Evolutionary conservation across 768 basidiomycete genomes (phyloP), one percentile per base, ranked within the genome.

Genomic region (Leccinum disarticulatum): DNA sequence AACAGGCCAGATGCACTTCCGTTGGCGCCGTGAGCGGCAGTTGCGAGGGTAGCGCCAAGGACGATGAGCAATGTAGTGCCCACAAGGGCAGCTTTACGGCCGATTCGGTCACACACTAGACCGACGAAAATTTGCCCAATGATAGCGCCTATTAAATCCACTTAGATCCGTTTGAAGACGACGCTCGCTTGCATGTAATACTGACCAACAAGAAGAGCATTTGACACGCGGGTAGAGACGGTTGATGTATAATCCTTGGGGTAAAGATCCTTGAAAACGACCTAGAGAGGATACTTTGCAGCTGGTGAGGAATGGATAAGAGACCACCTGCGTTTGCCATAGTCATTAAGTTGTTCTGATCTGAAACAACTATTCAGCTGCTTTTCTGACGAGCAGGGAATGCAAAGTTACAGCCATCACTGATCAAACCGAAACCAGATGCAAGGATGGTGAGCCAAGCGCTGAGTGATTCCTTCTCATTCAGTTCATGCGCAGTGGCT

Each of bases 21-120:
- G 27, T 81, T 70, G 1, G 80, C 78, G 5, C 86, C 88, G 66
- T 86, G 83, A 15, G 90, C 86, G 6, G 84, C 87, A 5, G 89
- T 89, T 8, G 80, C 83, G 25, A 91, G 77, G 25, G 79, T 86
- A 17, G 86, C 84, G 25, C 90, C 90, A 49, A 89, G 52, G 55
- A 90, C 85, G 60, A 91, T 91, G 38, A 87, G 72, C 35, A 83
- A 65, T 0, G 89, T 91, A 2, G 89, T 90, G 38, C 78, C 69
- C 19, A 90, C 82, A 54, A 91, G 81, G 17, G 87, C 89, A n/a
- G 83, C 81, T 69, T 91, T 91, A 54, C 90, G 77, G n/a, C 90
- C 90, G 28, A 87, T 68, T 53, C 85, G 78, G 69, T 91, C 90
- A 64, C 87, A 90, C n/a, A 88, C 70, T 25, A 89, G 65, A 13